Conservation (phyloP, 768 basidiomycete species). For the Suillus sp. region DNA sequence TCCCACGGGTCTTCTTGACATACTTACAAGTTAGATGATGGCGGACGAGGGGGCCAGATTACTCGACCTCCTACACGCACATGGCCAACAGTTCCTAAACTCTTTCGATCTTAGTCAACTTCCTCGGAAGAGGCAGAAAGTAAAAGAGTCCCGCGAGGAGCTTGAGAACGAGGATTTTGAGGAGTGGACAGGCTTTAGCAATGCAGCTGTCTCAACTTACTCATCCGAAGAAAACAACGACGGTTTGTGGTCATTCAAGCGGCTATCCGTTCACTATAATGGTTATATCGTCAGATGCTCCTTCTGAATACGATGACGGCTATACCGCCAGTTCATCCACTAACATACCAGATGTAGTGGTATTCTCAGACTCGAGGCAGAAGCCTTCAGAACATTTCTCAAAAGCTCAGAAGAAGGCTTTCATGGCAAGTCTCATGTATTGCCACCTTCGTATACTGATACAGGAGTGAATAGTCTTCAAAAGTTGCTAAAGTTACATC, state of each 20-base stretch:
- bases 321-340: slow-evolving; percentile 38
- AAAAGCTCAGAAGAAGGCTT: slow-evolving; percentile 59
- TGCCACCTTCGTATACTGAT: slow-evolving; percentile 2
- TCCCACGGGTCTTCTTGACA: slow-evolving; percentile 15
- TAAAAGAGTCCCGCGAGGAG: slow-evolving; percentile 14
- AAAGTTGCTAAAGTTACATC: slow-evolving; percentile 63
- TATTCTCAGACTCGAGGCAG: slow-evolving; percentile 51
- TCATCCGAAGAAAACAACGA: slow-evolving; percentile 25
- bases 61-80: slow-evolving; percentile 45
- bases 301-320: slow-evolving; percentile 49
- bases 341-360: slow-evolving; percentile 48
- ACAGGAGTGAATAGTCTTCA: slow-evolving; percentile 57
- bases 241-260: slow-evolving; percentile 16
- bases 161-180: slow-evolving; percentile 30
- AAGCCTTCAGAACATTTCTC: slow-evolving; percentile 24
- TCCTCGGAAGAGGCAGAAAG: slow-evolving; percentile 24
- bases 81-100: slow-evolving; percentile 48
- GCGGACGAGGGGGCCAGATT: slow-evolving; percentile 34
- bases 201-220: background rate
- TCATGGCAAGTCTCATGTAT: slow-evolving; percentile 61
- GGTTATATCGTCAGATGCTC: background rate
- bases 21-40: slow-evolving; percentile 6
- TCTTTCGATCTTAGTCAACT: slow-evolving; percentile 37
- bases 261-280: background rate
- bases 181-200: slow-evolving; percentile 46